Evolutionary conservation across 2,329 filamentous ascomycete genomes (phyloP), one percentile per base, ranked within the genome.

Genomic region (Fusarium poae): DNA sequence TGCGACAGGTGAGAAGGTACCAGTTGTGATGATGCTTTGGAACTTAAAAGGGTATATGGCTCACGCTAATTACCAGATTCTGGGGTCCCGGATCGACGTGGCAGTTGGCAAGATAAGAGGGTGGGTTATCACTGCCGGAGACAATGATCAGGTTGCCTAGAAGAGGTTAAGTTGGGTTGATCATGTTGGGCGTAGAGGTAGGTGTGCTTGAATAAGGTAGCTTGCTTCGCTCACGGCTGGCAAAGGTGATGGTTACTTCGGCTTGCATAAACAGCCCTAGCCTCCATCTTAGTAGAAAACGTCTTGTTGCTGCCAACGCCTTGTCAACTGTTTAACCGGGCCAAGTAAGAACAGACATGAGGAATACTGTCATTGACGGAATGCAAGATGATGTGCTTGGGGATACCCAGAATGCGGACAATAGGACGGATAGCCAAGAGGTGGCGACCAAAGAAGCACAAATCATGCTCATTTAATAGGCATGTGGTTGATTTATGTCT

Each of bases 61-160:
- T 35, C 13, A 32, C 21, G 27, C 62, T 54, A 65, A 37, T 60
- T 65, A 54, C 46, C 40, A 60, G n/a, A 39, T 48, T 21, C 30
- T 34, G 27, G 60, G 54, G 40, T 39, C 42, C 25, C 34, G 30
- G 53, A 49, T 65, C 45, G 13, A n/a, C 23, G 27, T 60, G 60
- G 34, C 30, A 60, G 35, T 27, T 53, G 44, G n/a, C 27, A 60
- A 51, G 48, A 51, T n/a, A 29, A 35, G 25, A 25, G 20, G 27
- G 35, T 59, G n/a, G n/a, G 20, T n/a, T 27, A 15, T 40, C 34
- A 44, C 40, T 55, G 52, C 27, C 42, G 32, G 25, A 20, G 58
- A 65, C 30, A 16, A 52, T 21, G 53, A 25, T 39, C 40, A 39
- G 34, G 20, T 34, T 60, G 18, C 35, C 37, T 44, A 32, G 46